Base-by-base conservation (phyloP, 306 rosid species). In the Lotus japonicus region DNA sequence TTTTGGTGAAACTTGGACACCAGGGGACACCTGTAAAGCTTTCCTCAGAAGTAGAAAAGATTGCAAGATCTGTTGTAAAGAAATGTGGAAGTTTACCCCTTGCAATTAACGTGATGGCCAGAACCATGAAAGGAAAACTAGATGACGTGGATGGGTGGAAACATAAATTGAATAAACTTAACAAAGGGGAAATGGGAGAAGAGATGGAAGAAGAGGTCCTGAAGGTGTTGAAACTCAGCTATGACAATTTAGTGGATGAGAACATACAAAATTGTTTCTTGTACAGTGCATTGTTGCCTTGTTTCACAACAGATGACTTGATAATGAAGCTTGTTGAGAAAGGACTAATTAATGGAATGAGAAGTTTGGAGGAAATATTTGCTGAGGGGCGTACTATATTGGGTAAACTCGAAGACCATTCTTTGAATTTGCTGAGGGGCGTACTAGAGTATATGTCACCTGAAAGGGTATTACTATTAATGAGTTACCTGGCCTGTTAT, bases 171-270 rank as follows among this genome's bases (percentile, higher is more conserved):
- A 33, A 33, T 16, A 23, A 33, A 45, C 59, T 61, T 18, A 0
- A 8, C 9, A 57, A 15, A 0, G 11, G 19, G 7, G 17, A 11
- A 66, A 15, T 15, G 49, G 64, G 33, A 26, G 10, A 12, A 42
- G 83, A 70, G 31, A 69, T 82, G 73, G 63, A 55, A 43, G 36
- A 10, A 15, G 62, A 42, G 16, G 66, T 78, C 14, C 70, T 74
- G 18, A 3, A 54, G 10, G 26, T 64, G 9, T 41, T 82, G 45
- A 58, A 44, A 52, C 38, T 46, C 5, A 77, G 85, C 54, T 78
- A 69, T 31, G 28, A 56, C 2, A 21, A 48, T 31, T 68, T 77
- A 50, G 16, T 38, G 0, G 75, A 77, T 10, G 3, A 18, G 2
- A n/a, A 44, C 56, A 2, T 72, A 4, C 54, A 74, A 45, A 4